phyloP scores from a whole-genome alignment of 106 monocot genomes.

The Amphibolis antarctica region DNA sequence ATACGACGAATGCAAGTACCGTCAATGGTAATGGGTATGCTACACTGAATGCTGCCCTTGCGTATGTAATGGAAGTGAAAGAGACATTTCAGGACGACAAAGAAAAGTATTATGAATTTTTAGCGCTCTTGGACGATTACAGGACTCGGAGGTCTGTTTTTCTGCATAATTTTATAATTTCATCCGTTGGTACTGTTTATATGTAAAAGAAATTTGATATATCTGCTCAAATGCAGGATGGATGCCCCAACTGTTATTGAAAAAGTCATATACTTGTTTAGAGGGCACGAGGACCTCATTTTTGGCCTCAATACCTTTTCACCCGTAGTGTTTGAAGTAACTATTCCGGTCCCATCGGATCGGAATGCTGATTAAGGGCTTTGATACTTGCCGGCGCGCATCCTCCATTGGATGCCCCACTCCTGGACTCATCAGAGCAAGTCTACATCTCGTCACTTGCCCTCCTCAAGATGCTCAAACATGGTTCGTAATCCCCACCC shows the following conservation, averaged over 20 bases:
- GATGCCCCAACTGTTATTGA: constrained; percentile 49
- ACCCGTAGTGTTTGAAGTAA: constrained; percentile 68
- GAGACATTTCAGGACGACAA: constrained; percentile 70
- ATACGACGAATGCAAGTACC: constrained; percentile 25
- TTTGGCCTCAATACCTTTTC: constrained; percentile 72
- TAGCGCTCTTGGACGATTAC: constrained; percentile 81
- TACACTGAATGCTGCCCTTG: constrained; percentile 62
- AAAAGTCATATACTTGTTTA: constrained; percentile 64
- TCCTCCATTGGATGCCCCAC: constrained; percentile 66
- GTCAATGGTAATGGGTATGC: constrained; percentile 25
- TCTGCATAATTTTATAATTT: background rate
- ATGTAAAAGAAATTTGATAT: constrained; percentile 18
- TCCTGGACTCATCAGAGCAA: constrained; percentile 82
- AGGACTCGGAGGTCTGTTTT: constrained; percentile 58
- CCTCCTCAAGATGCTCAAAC: constrained; percentile 95
- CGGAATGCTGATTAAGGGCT: too few species aligned
- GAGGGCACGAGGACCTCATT: constrained; percentile 58
- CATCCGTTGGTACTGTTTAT: background rate
- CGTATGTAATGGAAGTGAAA: constrained; percentile 72
- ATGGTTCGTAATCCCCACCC: constrained; percentile 28
- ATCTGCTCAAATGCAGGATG: constrained; percentile 34
- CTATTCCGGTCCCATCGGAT: constrained; percentile 37
- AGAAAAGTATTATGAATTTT: constrained; percentile 83
- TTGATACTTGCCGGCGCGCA: constrained; percentile 79
- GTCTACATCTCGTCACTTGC: constrained; percentile 93